Evolutionary conservation across 495 filamentous ascomycete species (phyloP), one percentile per base, ranked within the genome.

Genomic region (Aspergillus sparsus): DNA sequence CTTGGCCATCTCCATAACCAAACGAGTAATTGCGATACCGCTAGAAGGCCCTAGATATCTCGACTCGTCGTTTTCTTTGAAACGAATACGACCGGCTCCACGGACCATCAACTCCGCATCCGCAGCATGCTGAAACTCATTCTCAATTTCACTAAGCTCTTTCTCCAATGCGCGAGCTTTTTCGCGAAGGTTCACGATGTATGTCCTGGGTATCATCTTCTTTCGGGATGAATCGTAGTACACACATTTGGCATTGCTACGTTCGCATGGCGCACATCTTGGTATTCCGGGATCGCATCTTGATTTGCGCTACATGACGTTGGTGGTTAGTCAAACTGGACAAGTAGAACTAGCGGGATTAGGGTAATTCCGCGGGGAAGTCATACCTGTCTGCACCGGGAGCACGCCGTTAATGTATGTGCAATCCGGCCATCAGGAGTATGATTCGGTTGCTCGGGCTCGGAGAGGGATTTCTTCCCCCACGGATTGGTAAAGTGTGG

Each of bases 1-100:
- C 67, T 93, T 98, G 47, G 93, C 93, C 66, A 96, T 85, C 69
- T 96, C 92, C 86, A 98, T 96, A 32, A 98, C 89, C 65, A 97
- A 76, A 36, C 93, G 85, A 15, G 92, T 93, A 75, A 98, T 93
- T 61, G 90, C 91, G 69, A 96, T 93, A 60, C 93, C 93, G 70
- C 93, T 97, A 10, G 91, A 93, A 10, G 93, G 87, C 0, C 93
- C 93, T 11, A 98, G 80, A 66, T 92, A 98, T 58, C 92, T 87
- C 10, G 91, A 84, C 70, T 94, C 92, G 64, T 94, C 89, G 47
- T 87, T 85, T 60, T 92, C 87, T 57, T 86, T 83, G 49, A 97
- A 85, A 16, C 85, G 86, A 57, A 97, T 91, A 59, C 92, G 80
- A 35, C 91, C 92, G 45, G 89, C 89, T 10, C 86, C 87, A 7